A percentile compares a stretch with the other conserved stretches of the same genome.
Evolutionary conservation across 345 rosid genomes (phyloP).

Genomic region (Dipteronia sinensis): DNA sequence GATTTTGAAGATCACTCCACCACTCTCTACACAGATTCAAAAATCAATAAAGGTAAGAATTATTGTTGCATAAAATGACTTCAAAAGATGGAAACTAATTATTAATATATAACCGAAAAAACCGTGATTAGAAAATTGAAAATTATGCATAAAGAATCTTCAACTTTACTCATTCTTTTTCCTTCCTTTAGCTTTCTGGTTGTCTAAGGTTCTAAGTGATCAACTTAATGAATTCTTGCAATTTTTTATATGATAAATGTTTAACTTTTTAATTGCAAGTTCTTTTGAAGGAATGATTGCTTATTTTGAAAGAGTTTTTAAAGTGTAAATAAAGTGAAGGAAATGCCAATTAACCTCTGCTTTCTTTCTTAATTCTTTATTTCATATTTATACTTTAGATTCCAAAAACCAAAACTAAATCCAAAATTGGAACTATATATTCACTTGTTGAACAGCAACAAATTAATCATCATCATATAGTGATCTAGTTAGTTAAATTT

Average conservation of each 20-base stretch:
- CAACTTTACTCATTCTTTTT: constrained; percentile 6
- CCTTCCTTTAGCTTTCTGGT: constrained; percentile 3
- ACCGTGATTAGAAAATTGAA: background rate
- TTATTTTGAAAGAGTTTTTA: background rate
- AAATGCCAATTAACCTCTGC: background rate
- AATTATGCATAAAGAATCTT: background rate
- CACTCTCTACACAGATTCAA: background rate
- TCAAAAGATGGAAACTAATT: background rate
- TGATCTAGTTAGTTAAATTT: background rate
- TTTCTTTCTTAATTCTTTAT: background rate
- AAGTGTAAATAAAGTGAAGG: background rate
- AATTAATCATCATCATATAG: background rate
- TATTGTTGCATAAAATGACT: background rate
- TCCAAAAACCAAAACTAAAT: background rate
- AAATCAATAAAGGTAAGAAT: constrained; percentile 4
- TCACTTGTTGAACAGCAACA: background rate
- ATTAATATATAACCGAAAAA: background rate
- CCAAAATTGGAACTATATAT: background rate
- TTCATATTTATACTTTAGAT: background rate
- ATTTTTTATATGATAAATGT: background rate
- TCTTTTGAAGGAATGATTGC: constrained; percentile 2
- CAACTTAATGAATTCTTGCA: background rate
- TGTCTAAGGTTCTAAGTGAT: background rate
- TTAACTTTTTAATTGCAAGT: background rate
- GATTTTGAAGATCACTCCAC: background rate